Evolutionary conservation across 495 filamentous ascomycete species (phyloP), one percentile per base, ranked within the genome.

Genomic region (Echria macrotheca): DNA sequence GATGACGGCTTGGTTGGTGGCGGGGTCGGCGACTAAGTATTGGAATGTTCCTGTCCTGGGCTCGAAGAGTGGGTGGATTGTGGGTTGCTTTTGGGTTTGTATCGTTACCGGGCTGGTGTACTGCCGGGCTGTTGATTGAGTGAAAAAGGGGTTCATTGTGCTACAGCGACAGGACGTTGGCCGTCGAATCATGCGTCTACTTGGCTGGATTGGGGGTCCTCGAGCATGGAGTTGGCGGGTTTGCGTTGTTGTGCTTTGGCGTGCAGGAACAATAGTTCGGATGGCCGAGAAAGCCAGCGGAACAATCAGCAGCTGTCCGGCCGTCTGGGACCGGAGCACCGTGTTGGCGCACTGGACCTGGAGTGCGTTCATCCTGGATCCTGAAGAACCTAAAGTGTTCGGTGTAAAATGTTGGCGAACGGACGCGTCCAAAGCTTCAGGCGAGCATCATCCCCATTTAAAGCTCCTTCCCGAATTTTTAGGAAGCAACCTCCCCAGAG

Each of bases 1-100:
- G 49, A 84, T 76, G 35, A 65, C 73, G 25, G 78, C 74, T 0
- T 47, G 33, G 2, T 36, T 43, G 2, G 77, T 77, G 3, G 56
- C 40, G 0, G 77, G 70, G 55, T 80, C 77, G 1, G 69, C 72
- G 6, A 83, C 66, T 17, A 84, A 55, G 50, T 81, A 83, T 51
- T 84, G 80, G 72, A 74, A 84, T 22, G 80, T 83, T 31, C 66
- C 63, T 0, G 60, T 69, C 0, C 10, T 0, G 11, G 69, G 66
- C 19, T 72, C 51, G 37, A 68, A 64, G 25, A 65, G 15, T 40
- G 50, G 36, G 21, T 58, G 44, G 41, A 65, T 54, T 7, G 22
- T 47, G n/a, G 65, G 62, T 22, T 63, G 26, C 4, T 38, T 14
- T 14, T 46, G 8, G 10, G 35, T n/a, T n/a, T n/a, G n/a, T n/a